phyloP scores from a whole-genome alignment of 129 eudicot genomes.

The Logfia minima region DNA sequence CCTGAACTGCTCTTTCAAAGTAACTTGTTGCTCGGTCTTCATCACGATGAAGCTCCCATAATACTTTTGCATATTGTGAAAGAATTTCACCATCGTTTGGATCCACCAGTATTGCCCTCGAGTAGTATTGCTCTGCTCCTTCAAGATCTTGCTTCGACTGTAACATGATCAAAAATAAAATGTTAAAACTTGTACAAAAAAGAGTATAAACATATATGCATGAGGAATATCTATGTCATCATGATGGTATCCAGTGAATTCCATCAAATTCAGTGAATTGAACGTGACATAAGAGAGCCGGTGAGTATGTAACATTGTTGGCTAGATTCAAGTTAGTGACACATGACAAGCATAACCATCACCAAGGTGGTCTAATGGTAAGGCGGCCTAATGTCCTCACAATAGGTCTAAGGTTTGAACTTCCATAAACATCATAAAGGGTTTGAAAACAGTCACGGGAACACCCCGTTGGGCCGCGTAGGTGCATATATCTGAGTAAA shows the following conservation, averaged over 20 bases:
- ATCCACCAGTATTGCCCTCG: slow-evolving; percentile 75
- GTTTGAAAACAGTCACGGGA: too few relatives aligned
- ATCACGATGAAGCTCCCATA: slow-evolving; percentile 70
- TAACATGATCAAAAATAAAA: slow-evolving; percentile 4
- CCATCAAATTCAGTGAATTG: too few relatives aligned
- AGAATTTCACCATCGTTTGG: slow-evolving; percentile 68
- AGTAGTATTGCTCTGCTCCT: slow-evolving; percentile 74
- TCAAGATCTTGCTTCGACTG: slow-evolving; percentile 55
- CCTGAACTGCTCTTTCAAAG: slow-evolving; percentile 78
- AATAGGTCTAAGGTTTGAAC: too few relatives aligned
- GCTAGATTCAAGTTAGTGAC: too few relatives aligned
- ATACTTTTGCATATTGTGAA: slow-evolving; percentile 59
- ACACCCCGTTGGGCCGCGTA: too few relatives aligned
- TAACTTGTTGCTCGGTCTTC: slow-evolving; percentile 59
- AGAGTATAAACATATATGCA: background rate
- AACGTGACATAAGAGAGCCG: too few relatives aligned
- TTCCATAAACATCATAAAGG: too few relatives aligned
- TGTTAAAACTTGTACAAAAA: background rate
- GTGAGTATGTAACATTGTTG: too few relatives aligned
- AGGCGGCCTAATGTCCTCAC: too few relatives aligned
- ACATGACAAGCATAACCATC: too few relatives aligned
- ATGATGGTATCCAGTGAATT: background rate
- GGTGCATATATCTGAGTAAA: too few relatives aligned
- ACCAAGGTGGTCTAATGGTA: too few relatives aligned
- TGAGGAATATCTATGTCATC: background rate